Evolutionary conservation across 805 yeast species (phyloP).

Genomic region (Lipomyces spencermartinsiae): DNA sequence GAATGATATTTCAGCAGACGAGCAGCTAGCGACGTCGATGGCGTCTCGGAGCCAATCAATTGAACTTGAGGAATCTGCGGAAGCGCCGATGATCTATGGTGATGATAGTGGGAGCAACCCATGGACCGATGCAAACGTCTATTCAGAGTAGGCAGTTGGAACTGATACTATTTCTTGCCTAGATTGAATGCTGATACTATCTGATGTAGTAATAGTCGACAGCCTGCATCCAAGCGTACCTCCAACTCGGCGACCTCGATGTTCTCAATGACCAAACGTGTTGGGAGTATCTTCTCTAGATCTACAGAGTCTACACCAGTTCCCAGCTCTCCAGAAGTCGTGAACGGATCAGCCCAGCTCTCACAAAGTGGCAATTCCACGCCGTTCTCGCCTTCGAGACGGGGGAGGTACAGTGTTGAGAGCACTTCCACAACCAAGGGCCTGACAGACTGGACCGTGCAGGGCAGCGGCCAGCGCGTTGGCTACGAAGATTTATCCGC

Average conservation of each 20-base stretch:
- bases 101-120: background rate
- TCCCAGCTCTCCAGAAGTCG: background rate
- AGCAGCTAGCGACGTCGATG: conserved; percentile 22
- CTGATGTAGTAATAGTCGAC: background rate
- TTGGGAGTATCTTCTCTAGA: conserved; percentile 2
- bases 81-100: background rate
- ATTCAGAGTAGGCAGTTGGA: background rate
- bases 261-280: background rate
- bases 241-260: background rate
- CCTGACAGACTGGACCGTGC: conserved; percentile 17
- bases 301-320: background rate
- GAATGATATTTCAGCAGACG: conserved; percentile 6
- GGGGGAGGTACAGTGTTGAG: conserved; percentile 24
- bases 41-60: conserved; percentile 14
- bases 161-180: background rate
- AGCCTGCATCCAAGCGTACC: background rate
- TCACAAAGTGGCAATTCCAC: background rate
- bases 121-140: background rate
- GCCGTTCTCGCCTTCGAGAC: conserved; percentile 15
- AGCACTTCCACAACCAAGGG: conserved; percentile 27
- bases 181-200: background rate
- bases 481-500: conserved; percentile 38
- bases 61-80: background rate
- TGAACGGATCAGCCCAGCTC: background rate
- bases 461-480: conserved; percentile 18